Conservation (phyloP, 2,329 filamentous ascomycete genomes). For the Hypoxylon sp. region DNA sequence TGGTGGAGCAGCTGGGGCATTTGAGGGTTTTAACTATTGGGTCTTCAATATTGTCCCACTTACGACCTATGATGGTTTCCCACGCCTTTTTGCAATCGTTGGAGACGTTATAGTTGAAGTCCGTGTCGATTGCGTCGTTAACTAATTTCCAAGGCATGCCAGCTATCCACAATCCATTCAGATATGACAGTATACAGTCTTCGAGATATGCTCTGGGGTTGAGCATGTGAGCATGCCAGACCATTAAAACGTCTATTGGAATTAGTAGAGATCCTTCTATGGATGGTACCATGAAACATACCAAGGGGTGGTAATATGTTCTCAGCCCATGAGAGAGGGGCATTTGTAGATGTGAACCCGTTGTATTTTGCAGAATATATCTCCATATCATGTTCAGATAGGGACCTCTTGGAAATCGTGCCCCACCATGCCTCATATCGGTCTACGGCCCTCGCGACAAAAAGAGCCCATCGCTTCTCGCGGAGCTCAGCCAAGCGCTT, state of each 20-base stretch:
- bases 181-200: conserved; percentile 75
- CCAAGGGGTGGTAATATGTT: conserved; percentile 71
- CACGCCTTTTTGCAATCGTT: conserved; percentile 64
- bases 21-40: conserved; percentile 61
- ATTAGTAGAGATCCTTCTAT: conserved; percentile 47
- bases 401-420: conserved; percentile 50
- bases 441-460: conserved; percentile 76
- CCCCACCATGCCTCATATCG: conserved; percentile 79
- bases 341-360: conserved; percentile 53
- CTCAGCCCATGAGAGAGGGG: conserved; percentile 56
- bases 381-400: conserved; percentile 59
- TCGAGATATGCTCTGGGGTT: conserved; percentile 83
- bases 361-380: conserved; percentile 50
- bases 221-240: conserved; percentile 84
- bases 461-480: conserved; percentile 82
- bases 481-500: conserved; percentile 68
- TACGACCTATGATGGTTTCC: conserved; percentile 61
- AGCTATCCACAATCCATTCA: conserved; percentile 70
- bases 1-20: conserved; percentile 69
- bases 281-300: conserved; percentile 52
- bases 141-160: conserved; percentile 77
- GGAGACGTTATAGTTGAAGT: conserved; percentile 70
- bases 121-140: conserved; percentile 70
- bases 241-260: conserved; percentile 77
- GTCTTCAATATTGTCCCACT: conserved; percentile 74